phyloP scores from a whole-genome alignment of 1,284 basidiomycete genomes.

The Pterulicium gracile region DNA sequence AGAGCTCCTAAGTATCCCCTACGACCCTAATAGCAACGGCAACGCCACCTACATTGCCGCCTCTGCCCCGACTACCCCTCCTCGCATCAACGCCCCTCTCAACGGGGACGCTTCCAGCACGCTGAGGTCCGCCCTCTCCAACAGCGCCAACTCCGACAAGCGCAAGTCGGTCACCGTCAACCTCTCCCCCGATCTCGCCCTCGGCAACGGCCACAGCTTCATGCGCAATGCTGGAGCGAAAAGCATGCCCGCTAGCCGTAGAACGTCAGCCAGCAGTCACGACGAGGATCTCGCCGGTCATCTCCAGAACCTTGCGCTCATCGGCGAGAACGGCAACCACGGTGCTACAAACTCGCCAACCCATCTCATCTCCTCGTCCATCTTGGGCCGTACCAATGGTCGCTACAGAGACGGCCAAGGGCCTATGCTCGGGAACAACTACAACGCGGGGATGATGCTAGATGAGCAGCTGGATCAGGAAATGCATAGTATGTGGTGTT shows the following conservation, averaged over 20 bases:
- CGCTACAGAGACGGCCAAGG: slow-evolving; percentile 44
- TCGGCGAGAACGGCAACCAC: slow-evolving; percentile 34
- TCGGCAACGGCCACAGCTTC: slow-evolving; percentile 38
- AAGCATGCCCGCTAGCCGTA: slow-evolving; percentile 81
- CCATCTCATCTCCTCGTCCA: slow-evolving; percentile 33
- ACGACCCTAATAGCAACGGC: slow-evolving; percentile 35
- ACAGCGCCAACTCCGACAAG: slow-evolving; percentile 53
- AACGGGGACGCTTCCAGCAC: slow-evolving; percentile 34
- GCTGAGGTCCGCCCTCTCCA: slow-evolving; percentile 39
- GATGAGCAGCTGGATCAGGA: slow-evolving; percentile 86
- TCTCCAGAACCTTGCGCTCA: slow-evolving; percentile 55
- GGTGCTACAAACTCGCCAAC: not conserved
- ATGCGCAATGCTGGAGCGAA: slow-evolving; percentile 63
- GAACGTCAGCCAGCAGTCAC: slow-evolving; percentile 70
- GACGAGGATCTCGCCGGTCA: slow-evolving; percentile 72
- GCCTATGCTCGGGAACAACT: slow-evolving; percentile 43
- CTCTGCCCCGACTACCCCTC: slow-evolving; percentile 75
- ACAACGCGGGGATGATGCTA: slow-evolving; percentile 78
- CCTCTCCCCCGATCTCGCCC: slow-evolving; percentile 53
- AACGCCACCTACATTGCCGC: slow-evolving; percentile 42
- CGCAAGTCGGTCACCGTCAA: slow-evolving; percentile 77
- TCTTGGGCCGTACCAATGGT: slow-evolving; percentile 34
- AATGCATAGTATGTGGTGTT: slow-evolving; percentile 67
- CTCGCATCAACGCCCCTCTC: slow-evolving; percentile 58
- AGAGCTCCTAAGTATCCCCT: slow-evolving; percentile 65